Percentiles rank a stretch among this genome's conserved stretches.
Evolutionary conservation across 2,329 filamentous ascomycete species (phyloP).

Genomic region (Curvularia eragrostidis): DNA sequence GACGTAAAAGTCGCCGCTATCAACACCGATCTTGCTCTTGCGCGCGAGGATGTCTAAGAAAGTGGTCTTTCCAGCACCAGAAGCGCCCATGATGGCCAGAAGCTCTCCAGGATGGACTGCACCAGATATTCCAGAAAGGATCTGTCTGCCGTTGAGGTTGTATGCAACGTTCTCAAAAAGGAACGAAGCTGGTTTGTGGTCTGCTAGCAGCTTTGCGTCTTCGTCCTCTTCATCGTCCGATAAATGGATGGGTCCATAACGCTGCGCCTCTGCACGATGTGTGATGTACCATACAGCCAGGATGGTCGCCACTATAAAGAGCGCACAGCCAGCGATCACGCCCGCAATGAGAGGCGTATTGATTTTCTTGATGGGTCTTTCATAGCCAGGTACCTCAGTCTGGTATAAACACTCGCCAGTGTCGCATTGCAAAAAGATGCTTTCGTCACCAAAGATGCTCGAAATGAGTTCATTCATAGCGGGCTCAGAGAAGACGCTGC

Average conservation of each 20-base stretch:
- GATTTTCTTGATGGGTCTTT: constrained; percentile 87
- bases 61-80: constrained; percentile 95
- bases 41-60: constrained; percentile 95
- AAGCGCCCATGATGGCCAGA: constrained; percentile 97
- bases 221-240: constrained; percentile 86
- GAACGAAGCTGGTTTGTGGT: constrained; percentile 88
- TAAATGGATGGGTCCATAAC: constrained; percentile 76
- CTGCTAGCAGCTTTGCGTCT: constrained; percentile 81
- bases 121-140: constrained; percentile 80
- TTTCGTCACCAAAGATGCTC: constrained; percentile 87
- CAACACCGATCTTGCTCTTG: constrained; percentile 90
- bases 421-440: constrained; percentile 81
- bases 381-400: constrained; percentile 91
- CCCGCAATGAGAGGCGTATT: constrained; percentile 96
- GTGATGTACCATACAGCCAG: constrained; percentile 87
- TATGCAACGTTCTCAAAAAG: constrained; percentile 91
- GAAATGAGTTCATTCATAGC: constrained; percentile 91
- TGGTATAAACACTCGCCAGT: constrained; percentile 92
- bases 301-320: constrained; percentile 89
- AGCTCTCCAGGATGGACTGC: constrained; percentile 94
- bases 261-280: constrained; percentile 66
- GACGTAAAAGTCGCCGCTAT: constrained; percentile 83
- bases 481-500: constrained; percentile 88
- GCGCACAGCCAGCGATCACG: constrained; percentile 82
- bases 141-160: constrained; percentile 83